Conservation (phyloP, 768 basidiomycete species). For the Ramaria sp. region DNA sequence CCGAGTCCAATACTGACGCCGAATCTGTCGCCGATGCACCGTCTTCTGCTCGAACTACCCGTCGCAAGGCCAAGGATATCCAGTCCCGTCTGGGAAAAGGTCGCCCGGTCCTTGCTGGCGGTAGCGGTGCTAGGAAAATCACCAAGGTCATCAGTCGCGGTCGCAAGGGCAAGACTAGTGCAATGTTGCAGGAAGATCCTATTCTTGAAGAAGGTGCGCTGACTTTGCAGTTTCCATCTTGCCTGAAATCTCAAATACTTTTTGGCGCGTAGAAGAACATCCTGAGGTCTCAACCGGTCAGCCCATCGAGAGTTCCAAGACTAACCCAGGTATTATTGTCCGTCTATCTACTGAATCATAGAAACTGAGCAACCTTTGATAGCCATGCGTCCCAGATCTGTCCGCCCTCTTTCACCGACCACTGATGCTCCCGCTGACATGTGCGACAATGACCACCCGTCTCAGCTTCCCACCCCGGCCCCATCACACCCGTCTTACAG, state of each 20-base stretch:
- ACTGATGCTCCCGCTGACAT: slow-evolving; percentile 36
- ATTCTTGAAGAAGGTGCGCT: slow-evolving; percentile 31
- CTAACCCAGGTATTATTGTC: too few species aligned
- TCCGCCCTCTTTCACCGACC: too few species aligned
- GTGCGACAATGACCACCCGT: slow-evolving; percentile 49
- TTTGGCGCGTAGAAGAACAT: neutral
- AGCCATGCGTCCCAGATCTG: too few species aligned
- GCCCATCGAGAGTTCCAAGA: too few species aligned
- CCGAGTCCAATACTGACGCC: neutral
- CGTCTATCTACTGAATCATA: too few species aligned
- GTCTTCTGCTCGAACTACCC: slow-evolving; percentile 18
- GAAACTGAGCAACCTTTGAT: too few species aligned
- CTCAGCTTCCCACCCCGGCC: neutral
- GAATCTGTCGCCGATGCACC: neutral
- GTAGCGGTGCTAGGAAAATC: slow-evolving; percentile 50
- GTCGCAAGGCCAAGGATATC: slow-evolving; percentile 62
- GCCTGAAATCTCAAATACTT: neutral
- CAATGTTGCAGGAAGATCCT: slow-evolving; percentile 41
- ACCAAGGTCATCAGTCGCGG: slow-evolving; percentile 45
- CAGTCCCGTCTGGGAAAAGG: slow-evolving; percentile 66
- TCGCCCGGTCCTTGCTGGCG: slow-evolving; percentile 53
- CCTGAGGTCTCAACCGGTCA: neutral
- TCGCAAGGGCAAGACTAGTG: slow-evolving; percentile 36
- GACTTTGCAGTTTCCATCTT: neutral
- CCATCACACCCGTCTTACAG: neutral